These are phyloP conservation scores for Trametes punicea DNA, from an alignment of 768 basidiomycete species.

Conservation along the genomic window DNA sequence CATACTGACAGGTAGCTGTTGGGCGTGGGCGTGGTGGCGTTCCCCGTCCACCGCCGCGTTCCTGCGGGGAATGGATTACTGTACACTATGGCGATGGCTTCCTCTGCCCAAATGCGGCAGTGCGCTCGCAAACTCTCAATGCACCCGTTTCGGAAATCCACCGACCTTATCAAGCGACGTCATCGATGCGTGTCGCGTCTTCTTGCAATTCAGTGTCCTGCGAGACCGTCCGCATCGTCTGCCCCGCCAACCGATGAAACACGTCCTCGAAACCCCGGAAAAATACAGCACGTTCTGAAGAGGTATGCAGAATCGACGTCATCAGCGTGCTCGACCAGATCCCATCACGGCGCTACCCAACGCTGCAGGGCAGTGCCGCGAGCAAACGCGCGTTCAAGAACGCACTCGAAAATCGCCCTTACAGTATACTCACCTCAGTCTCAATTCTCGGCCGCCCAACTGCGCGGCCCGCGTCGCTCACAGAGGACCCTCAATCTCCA, in stretches of 20 bases:
- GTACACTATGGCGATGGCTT: not conserved
- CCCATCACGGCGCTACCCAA: not conserved
- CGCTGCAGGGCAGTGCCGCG: too few relatives aligned
- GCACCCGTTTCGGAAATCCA: not conserved
- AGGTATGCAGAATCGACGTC: not conserved
- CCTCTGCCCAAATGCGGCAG: not conserved
- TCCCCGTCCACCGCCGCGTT: too few relatives aligned
- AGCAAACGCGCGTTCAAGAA: not conserved
- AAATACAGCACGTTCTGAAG: not conserved
- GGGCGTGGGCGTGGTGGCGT: too few relatives aligned
- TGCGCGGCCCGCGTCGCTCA: conserved; percentile 17
- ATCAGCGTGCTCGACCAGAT: not conserved
- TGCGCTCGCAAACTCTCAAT: conserved; percentile 7
- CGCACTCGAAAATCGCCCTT: not conserved
- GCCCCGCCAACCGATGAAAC: not conserved
- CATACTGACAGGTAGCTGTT: too few relatives aligned
- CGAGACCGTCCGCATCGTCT: too few relatives aligned
- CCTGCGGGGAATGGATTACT: too few relatives aligned
- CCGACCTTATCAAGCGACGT: conserved; percentile 15
- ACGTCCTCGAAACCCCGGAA: not conserved
- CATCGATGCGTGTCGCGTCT: not conserved
- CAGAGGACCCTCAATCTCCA: conserved; percentile 60
- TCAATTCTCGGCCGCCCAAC: not conserved
- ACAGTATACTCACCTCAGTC: conserved; percentile 7
- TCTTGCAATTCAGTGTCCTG: too few relatives aligned